A percentile compares a stretch with the other conserved stretches of the same genome.
Conservation (phyloP, 176 grass and related monocot species). For the Oropetium thomaeum region DNA sequence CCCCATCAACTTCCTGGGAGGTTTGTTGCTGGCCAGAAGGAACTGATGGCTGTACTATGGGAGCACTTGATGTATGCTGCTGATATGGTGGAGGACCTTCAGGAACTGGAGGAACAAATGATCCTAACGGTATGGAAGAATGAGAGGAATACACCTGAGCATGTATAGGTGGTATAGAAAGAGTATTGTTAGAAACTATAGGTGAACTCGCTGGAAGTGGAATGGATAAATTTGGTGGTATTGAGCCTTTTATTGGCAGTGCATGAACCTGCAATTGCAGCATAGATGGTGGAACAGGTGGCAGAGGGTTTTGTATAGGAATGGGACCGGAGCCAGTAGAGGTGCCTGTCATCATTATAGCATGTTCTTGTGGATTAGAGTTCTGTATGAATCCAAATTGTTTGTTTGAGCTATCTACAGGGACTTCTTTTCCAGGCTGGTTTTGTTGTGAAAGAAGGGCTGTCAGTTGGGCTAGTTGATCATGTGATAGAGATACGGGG, state of each 20-base stretch:
- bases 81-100: slow-evolving; percentile 39
- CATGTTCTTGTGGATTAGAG: slow-evolving; percentile 37
- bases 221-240: slow-evolving; percentile 20
- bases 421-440: slow-evolving; percentile 43
- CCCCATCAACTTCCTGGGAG: slow-evolving; percentile 47
- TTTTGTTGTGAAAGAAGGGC: slow-evolving; percentile 58
- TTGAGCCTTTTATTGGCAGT: not conserved
- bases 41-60: slow-evolving; percentile 23
- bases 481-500: slow-evolving; percentile 55
- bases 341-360: slow-evolving; percentile 24
- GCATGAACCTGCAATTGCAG: slow-evolving; percentile 19
- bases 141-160: slow-evolving; percentile 21
- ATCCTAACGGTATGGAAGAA: slow-evolving; percentile 43
- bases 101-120: slow-evolving; percentile 46
- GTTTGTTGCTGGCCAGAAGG: slow-evolving; percentile 37
- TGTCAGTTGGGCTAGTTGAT: slow-evolving; percentile 61
- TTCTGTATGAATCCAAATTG: slow-evolving; percentile 37
- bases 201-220: slow-evolving; percentile 25
- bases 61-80: slow-evolving; percentile 43
- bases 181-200: slow-evolving; percentile 26
- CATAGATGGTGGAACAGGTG: slow-evolving; percentile 20
- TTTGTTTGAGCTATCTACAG: slow-evolving; percentile 36
- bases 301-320: slow-evolving; percentile 30
- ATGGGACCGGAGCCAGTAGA: slow-evolving; percentile 27
- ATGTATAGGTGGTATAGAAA: slow-evolving; percentile 26